Base-by-base conservation (phyloP, 495 filamentous ascomycete genomes). In the Evernia prunastri region DNA sequence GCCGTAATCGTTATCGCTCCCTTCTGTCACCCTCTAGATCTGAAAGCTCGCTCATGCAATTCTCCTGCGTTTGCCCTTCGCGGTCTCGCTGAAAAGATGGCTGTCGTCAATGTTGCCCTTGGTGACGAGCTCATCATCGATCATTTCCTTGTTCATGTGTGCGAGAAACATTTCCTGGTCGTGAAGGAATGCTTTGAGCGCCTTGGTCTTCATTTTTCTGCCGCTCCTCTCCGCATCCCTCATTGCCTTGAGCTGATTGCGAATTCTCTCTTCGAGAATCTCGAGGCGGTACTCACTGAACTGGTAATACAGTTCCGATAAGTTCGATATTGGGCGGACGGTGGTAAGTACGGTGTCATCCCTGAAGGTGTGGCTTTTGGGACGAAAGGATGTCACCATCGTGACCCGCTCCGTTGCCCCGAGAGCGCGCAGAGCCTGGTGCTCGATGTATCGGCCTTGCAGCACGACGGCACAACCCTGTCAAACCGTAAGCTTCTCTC, bases 311-410 rank as follows among this genome's bases (percentile, higher is more conserved):
- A 90, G 74, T 69, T 88, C 86, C 13, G 79, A 77, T 9, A 89
- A 77, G 67, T 88, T 76, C 1, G 86, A 89, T 49, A 89, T 81
- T 1, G 81, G 79, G 18, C 87, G 82, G 31, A 89, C 85, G 1
- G 86, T 88, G 12, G 79, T 83, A 23, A 90, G 79, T 33, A 86
- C 82, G 8, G 85, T 85, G 65, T 89, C 87, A 66, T 90, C 87
- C 25, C 79, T 81, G 54, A 84, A 68, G n/a, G 71, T 75, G 4
- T 87, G 77, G 43, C 77, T 78, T 25, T 79, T 80, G 4, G 86
- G 85, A 10, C 88, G 80, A 75, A 89, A 89, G 11, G 86, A 88
- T 9, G 87, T 89, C 31, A 89, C 87, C 79, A 87, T 86, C 36
- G 84, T 87, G 73, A 89, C 87, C 47, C 86, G 84, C 72, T 89